Evolutionary conservation across 257 asterid genomes (phyloP), one percentile per base, ranked within the genome.

Genomic region (Fraxinus anomala): DNA sequence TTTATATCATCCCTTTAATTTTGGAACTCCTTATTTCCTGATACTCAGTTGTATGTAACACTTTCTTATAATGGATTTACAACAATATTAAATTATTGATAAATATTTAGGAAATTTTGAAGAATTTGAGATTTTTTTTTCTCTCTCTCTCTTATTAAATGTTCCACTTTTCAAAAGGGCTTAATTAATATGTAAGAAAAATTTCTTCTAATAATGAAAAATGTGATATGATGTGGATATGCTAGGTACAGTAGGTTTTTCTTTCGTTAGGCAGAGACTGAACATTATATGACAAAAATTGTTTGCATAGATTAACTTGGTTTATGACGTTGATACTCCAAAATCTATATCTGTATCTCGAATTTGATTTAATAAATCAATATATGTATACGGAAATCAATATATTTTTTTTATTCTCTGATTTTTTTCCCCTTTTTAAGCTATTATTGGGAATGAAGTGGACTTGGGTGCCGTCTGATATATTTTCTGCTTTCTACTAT

Each of bases 1-100:
- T 34, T 34, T 34, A 5, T 34, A 34, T 34, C 37, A 39, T 24
- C 33, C 36, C 10, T 67, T 36, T 39, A 19, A 47, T 28, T 59
- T 30, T 34, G 33, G 16, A 21, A 47, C 70, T 14, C 76, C 49
- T 3, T 5, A 19, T 51, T 54, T 73, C 54, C 69, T 37, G 40
- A 49, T 59, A 63, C 21, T 54, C 28, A 40, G 13, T 39, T 34
- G 14, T 30, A 19, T 56, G 11, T 59, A 23, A 24, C 71, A 63
- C 51, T 70, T 80, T 12, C 13, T 68, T 8, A 1, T n/a, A 13
- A 21, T 42, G 31, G 26, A 51, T 70, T 65, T 26, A 14, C 61
- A 66, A 49, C 51, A 44, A 61, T 28, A 28, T 70, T 49, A 66
- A 10, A 47, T 51, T 72, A 19, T 68, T 68, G 75, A 75, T 31